Evolutionary conservation across 148 eudicot genomes (phyloP), one percentile per base, ranked within the genome.

Genomic region (Arbutus unedo): DNA sequence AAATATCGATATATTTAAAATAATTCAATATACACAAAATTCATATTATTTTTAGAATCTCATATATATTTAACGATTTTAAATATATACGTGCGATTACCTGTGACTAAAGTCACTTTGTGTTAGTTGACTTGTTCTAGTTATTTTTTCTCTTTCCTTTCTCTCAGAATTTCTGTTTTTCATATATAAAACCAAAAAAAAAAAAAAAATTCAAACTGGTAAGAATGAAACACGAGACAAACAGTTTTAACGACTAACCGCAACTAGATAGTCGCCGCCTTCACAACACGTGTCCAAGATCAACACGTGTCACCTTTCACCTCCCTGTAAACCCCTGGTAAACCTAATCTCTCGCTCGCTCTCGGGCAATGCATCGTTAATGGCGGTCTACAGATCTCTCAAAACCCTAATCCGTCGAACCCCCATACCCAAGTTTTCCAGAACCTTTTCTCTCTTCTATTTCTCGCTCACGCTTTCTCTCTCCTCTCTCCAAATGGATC

Each of bases 351-450:
- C 71, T 8, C 64, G 57, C 41, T 49, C 55, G 38, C n/a, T 7
- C n/a, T 13, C 16, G 0, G 16, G 60, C 47, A 57, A 84, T 57
- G 78, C 47, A 4, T 50, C 62, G 48, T 66, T 56, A 86, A 91
- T 90, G 94, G 89, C 91, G 86, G 57, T 86, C 77, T 87, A 87
- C 87, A 83, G 90, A 86, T 86, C 85, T 14, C 79, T 91, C 15
- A 83, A 84, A 81, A 48, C 83, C 83, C 80, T 87, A 74, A 87
- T 83, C 54, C 73, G 82, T 44, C 82, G 74, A 54, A 81, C 59
- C 85, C 77, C 82, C 11, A n/a, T n/a, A 87, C 23, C 7, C 79
- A 44, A 25, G 45, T n/a, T 83, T 15, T 25, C 73, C 62, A 66
- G 74, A 50, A n/a, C 78, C 43, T 55, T 64, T 91, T 79, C 81